Evolutionary conservation across 2,329 filamentous ascomycete genomes (phyloP).

Genomic region (Fusarium luffae): DNA sequence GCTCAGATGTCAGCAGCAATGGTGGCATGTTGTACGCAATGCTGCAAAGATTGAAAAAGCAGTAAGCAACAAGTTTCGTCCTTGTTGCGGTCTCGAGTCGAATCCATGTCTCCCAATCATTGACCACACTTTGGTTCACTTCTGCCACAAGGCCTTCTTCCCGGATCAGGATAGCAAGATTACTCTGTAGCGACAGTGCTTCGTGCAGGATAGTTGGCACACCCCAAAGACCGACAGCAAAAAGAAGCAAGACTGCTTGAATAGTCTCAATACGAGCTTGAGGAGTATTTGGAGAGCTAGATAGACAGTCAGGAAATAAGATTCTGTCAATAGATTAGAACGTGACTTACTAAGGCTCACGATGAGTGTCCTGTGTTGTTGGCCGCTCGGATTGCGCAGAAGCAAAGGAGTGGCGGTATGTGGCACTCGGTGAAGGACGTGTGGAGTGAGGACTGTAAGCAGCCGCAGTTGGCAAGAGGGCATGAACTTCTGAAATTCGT

Average conservation of each 20-base stretch:
- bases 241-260: conserved; percentile 70
- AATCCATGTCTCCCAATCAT: conserved; percentile 71
- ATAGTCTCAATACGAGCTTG: conserved; percentile 72
- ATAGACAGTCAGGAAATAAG: conserved; percentile 5
- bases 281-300: conserved; percentile 67
- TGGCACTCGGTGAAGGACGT: conserved; percentile 66
- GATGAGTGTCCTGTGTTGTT: conserved; percentile 67
- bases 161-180: conserved; percentile 66
- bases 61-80: conserved; percentile 70
- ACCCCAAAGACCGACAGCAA: conserved; percentile 70
- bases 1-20: conserved; percentile 66
- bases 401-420: conserved; percentile 68
- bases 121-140: conserved; percentile 56
- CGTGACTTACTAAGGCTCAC: conserved; percentile 67
- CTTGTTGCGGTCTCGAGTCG: conserved; percentile 66
- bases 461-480: conserved; percentile 65
- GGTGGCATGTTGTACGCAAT: conserved; percentile 71
- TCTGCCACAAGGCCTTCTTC: conserved; percentile 67
- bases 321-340: neutral
- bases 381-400: conserved; percentile 68
- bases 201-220: conserved; percentile 70
- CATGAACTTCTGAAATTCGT: conserved; percentile 67
- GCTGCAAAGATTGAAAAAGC: conserved; percentile 72
- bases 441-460: conserved; percentile 71
- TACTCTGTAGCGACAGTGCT: conserved; percentile 68